Percentiles rank a stretch among this genome's conserved stretches.
phyloP scores from a whole-genome alignment of 257 asterid species.

The Solanum medicagineum region DNA sequence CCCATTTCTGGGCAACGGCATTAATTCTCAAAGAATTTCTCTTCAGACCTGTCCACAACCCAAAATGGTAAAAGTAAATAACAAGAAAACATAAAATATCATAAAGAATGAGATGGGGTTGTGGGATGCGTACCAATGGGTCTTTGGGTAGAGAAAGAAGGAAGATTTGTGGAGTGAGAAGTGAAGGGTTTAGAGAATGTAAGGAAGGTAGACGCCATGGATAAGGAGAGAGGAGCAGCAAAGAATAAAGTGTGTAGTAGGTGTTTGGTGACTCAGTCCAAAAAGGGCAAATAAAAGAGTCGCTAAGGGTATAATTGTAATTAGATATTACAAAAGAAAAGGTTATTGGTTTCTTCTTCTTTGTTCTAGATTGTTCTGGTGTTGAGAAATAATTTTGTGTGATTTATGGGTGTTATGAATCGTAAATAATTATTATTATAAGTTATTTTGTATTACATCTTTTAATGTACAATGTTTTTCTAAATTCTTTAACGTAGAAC shows the following conservation, averaged over 20 bases:
- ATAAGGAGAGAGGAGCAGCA: constrained; percentile 19
- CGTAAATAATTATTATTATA: too few relatives aligned
- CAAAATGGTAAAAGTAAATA: neutral
- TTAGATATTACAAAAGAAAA: neutral
- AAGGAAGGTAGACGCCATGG: constrained; percentile 69
- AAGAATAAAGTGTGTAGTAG: neutral
- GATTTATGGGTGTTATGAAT: too few relatives aligned
- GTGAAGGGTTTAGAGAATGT: constrained; percentile 36
- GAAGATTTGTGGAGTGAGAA: constrained; percentile 18
- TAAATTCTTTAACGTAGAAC: too few relatives aligned
- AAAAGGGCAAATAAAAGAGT: neutral
- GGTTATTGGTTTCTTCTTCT: neutral
- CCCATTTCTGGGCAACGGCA: constrained; percentile 55
- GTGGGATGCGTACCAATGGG: constrained; percentile 16
- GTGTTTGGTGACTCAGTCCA: neutral
- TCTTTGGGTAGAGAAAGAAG: constrained; percentile 15
- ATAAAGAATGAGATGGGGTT: neutral
- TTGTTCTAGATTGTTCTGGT: neutral
- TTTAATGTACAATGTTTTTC: too few relatives aligned
- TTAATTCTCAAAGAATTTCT: constrained; percentile 38
- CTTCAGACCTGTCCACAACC: constrained; percentile 20
- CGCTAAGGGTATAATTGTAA: neutral
- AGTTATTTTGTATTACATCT: too few relatives aligned
- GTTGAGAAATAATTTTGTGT: too few relatives aligned
- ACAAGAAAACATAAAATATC: neutral